These are phyloP conservation scores for Capsicum baccatum DNA, from an alignment of 257 asterid species.

Conservation along the genomic window DNA sequence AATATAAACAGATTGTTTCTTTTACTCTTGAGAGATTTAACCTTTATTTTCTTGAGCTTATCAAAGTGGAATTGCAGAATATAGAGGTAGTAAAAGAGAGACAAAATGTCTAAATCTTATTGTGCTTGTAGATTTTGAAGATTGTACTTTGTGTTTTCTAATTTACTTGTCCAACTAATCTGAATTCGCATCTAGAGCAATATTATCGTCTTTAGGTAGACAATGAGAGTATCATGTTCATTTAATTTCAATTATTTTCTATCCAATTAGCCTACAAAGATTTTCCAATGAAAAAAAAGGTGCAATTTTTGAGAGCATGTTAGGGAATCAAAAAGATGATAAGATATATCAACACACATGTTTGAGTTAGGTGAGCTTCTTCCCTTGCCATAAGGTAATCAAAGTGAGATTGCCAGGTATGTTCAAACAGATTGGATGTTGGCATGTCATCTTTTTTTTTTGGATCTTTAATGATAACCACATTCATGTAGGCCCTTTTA, in stretches of 20 bases:
- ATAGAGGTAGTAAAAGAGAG: background rate
- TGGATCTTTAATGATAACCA: slow-evolving; percentile 19
- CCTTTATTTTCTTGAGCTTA: background rate
- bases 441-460: background rate
- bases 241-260: background rate
- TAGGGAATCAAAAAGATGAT: background rate
- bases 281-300: background rate
- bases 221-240: background rate
- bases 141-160: background rate
- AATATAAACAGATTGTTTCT: background rate
- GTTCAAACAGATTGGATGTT: slow-evolving; percentile 26
- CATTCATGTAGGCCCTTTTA: background rate
- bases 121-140: slow-evolving; percentile 12
- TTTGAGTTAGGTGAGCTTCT: slow-evolving; percentile 12
- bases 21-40: background rate
- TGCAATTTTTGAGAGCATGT: background rate
- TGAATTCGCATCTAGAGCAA: no score
- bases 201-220: no score
- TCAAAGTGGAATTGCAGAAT: background rate
- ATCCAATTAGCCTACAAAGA: background rate
- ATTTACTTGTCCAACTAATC: background rate
- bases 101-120: background rate
- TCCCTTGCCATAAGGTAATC: background rate
- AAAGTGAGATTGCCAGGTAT: slow-evolving; percentile 22
- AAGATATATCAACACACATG: background rate